These are phyloP conservation scores for Ogataea methylovora DNA, from an alignment of 805 yeast genomes.

Conservation along the genomic window DNA sequence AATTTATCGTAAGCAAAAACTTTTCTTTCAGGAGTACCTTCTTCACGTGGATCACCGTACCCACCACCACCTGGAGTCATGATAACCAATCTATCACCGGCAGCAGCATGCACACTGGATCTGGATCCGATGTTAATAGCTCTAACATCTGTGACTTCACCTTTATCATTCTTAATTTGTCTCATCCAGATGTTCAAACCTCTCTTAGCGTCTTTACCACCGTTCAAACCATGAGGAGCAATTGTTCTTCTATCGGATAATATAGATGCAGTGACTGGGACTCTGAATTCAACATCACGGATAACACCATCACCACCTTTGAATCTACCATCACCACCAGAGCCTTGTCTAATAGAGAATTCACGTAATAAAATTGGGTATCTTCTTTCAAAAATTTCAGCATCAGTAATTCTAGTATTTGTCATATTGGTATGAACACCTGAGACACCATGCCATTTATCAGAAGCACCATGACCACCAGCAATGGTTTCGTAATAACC, in stretches of 20 bases:
- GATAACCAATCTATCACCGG: slow-evolving; percentile 63
- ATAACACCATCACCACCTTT: slow-evolving; percentile 83
- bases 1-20: slow-evolving; percentile 6
- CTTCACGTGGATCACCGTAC: slow-evolving; percentile 37
- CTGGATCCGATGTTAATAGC: slow-evolving; percentile 62
- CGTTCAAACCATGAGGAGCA: slow-evolving; percentile 81
- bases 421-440: slow-evolving; percentile 96
- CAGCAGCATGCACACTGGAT: slow-evolving; percentile 45
- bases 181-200: slow-evolving; percentile 58
- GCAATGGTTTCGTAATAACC: slow-evolving; percentile 94
- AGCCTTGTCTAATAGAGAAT: slow-evolving; percentile 58
- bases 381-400: slow-evolving; percentile 80
- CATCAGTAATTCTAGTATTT: slow-evolving; percentile 87
- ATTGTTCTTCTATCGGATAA: slow-evolving; percentile 78
- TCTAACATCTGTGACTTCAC: slow-evolving; percentile 26
- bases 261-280: slow-evolving; percentile 68
- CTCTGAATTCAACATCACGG: slow-evolving; percentile 76
- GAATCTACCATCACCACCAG: slow-evolving; percentile 75
- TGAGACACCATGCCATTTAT: slow-evolving; percentile 76
- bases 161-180: slow-evolving; percentile 18
- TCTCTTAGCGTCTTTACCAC: slow-evolving; percentile 69
- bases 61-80: slow-evolving; percentile 88
- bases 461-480: slow-evolving; percentile 90
- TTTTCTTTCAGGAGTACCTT: slow-evolving; percentile 3
- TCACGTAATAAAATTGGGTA: slow-evolving; percentile 76